A percentile compares a stretch with the other conserved stretches of the same genome.
Evolutionary conservation across 106 monocot genomes (phyloP).

Genomic region (Allium sativum): DNA sequence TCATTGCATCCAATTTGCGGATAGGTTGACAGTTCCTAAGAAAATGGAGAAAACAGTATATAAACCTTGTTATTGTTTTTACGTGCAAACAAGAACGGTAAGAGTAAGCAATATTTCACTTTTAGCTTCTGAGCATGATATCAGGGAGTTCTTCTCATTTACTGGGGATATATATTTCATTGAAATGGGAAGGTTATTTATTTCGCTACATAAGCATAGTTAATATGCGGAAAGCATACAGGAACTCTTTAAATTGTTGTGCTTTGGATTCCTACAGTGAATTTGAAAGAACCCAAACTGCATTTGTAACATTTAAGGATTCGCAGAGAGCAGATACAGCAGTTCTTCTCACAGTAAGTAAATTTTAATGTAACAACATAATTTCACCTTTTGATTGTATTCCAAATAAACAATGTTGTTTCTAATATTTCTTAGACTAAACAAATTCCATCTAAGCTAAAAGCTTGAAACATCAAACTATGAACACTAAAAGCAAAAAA

Average conservation of each 20-base stretch:
- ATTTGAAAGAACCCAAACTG: slow-evolving; percentile 60
- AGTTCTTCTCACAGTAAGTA: slow-evolving; percentile 71
- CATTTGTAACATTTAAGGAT: slow-evolving; percentile 85
- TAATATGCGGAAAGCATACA: not conserved
- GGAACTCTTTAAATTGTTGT: not conserved
- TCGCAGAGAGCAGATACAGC: slow-evolving; percentile 88
- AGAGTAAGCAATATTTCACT: slow-evolving; percentile 75
- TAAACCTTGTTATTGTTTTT: too few species aligned
- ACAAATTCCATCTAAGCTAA: too few species aligned
- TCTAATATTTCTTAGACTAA: too few species aligned
- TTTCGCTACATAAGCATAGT: not conserved
- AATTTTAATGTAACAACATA: too few species aligned
- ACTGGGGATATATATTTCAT: slow-evolving; percentile 73
- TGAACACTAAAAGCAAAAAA: too few species aligned
- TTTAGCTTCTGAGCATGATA: slow-evolving; percentile 52
- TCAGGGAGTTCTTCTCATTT: slow-evolving; percentile 89
- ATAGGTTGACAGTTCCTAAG: too few species aligned
- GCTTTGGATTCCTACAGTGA: slow-evolving; percentile 33
- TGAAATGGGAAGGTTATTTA: slow-evolving; percentile 64
- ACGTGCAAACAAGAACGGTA: slow-evolving; percentile 54
- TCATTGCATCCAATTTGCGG: too few species aligned
- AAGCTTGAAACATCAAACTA: too few species aligned
- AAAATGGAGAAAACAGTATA: too few species aligned
- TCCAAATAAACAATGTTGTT: too few species aligned
- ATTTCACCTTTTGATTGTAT: too few species aligned